Percentiles rank a stretch among this genome's conserved stretches.
Evolutionary conservation across 2,329 filamentous ascomycete genomes (phyloP).

Genomic region (Colletotrichum sp.): DNA sequence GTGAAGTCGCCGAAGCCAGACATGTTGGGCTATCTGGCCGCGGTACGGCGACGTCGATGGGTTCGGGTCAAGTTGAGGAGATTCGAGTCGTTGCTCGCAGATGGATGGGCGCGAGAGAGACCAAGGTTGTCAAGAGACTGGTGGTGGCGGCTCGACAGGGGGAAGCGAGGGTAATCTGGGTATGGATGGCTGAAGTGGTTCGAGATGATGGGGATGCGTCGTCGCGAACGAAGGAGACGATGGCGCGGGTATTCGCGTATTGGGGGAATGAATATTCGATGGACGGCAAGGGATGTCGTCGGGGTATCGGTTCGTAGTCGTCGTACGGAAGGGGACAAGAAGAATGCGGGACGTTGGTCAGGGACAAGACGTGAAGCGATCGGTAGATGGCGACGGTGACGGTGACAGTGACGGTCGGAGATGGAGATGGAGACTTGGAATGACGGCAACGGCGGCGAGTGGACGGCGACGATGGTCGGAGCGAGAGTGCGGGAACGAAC

Average conservation of each 20-base stretch:
- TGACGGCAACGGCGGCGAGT: neutral
- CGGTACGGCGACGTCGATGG: neutral
- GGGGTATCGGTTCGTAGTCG: neutral
- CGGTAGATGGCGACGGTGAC: neutral
- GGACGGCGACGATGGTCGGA: neutral
- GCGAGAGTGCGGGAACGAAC: constrained; percentile 17
- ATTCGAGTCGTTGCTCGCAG: neutral
- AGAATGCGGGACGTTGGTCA: neutral
- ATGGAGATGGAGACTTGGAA: neutral
- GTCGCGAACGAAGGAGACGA: neutral
- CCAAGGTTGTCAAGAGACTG: neutral
- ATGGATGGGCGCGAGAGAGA: neutral
- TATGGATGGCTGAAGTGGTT: neutral
- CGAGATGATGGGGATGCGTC: neutral
- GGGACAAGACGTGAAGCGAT: neutral
- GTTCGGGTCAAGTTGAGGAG: neutral
- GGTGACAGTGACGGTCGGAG: neutral
- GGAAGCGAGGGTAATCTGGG: neutral
- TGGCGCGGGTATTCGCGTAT: neutral
- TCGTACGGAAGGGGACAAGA: neutral
- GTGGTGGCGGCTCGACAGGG: neutral
- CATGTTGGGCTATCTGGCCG: constrained; percentile 40
- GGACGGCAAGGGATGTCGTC: neutral
- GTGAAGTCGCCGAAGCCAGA: constrained; percentile 95
- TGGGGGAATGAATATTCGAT: neutral